A percentile compares a stretch with the other conserved stretches of the same genome.
phyloP scores from a whole-genome alignment of 306 rosid species.

The Hippophae gyantsensis region DNA sequence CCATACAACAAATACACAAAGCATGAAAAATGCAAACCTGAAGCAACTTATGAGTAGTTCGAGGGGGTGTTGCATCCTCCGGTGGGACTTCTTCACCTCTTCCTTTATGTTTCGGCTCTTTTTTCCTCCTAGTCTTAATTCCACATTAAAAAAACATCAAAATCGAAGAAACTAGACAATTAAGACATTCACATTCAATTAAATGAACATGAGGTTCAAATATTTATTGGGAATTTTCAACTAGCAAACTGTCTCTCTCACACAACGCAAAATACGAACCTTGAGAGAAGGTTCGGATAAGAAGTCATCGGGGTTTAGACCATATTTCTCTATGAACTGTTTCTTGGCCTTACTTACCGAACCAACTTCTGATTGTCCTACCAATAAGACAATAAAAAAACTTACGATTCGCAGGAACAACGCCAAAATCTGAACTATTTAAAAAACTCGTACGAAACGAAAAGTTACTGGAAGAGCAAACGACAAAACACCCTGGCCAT shows the following conservation, averaged over 20 bases:
- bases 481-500: conserved; percentile 21
- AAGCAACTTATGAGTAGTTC: conserved; percentile 79
- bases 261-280: conserved; percentile 26
- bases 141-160: conserved; percentile 5
- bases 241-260: conserved; percentile 5
- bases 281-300: conserved; percentile 54
- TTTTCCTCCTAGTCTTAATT: conserved; percentile 50
- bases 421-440: not conserved
- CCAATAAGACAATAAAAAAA: conserved; percentile 2
- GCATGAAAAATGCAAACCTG: conserved; percentile 39
- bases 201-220: not conserved
- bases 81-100: conserved; percentile 33
- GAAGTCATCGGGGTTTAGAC: conserved; percentile 67
- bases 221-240: not conserved
- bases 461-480: conserved; percentile 40
- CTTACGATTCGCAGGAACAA: not conserved
- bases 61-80: conserved; percentile 42
- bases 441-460: conserved; percentile 1
- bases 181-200: not conserved
- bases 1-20: not conserved
- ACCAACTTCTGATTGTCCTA: conserved; percentile 42
- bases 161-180: not conserved
- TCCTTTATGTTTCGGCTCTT: conserved; percentile 29
- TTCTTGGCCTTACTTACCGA: conserved; percentile 45
- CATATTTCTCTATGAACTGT: conserved; percentile 63